Base-by-base conservation (phyloP, 306 rosid genomes). In the Carpinus fangiana region DNA sequence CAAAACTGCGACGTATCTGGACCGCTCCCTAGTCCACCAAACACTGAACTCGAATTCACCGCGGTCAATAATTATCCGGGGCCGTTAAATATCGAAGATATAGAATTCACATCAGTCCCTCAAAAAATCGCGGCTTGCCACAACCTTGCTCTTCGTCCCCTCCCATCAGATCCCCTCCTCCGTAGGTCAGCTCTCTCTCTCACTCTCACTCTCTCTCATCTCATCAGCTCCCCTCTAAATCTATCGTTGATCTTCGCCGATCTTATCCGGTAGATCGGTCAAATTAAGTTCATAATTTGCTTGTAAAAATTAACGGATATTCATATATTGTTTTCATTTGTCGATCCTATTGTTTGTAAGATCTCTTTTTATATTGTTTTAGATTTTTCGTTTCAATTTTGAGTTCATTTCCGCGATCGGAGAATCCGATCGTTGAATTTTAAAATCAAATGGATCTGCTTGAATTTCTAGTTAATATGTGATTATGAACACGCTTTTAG, bases 71-170 rank as follows among this genome's bases (percentile, higher is more conserved):
- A 31, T 11, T 12, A 13, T 65, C 50, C 20, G 52, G 51, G 57
- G 48, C 45, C 41, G 21, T 72, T 73, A 64, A 73, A 66, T 54
- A 74, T 34, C 54, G 79, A 45, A 20, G 52, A 3, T 76, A 8
- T 20, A 34, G 18, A 8, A 21, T 8, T 11, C 46, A 8, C 2
- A 8, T 1, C 0, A 17, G 17, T 53, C 34, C 4, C 45, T 57
- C 34, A 69, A 72, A 78, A 81, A 69, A 76, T 73, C 88, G 79
- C 75, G 75, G 64, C 28, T 80, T 46, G 69, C 75, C 36, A 56
- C 60, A 41, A 48, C 59, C 73, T 60, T 72, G 53, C 71, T 77
- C 34, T 57, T 43, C 26, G 38, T 38, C 23, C 56, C 66, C 48
- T 34, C 28, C 47, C 43, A 16, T 57, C 26, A 59, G 36, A 23